Base-by-base conservation (phyloP, 2,329 filamentous ascomycete species). In the Didymella exigua region DNA sequence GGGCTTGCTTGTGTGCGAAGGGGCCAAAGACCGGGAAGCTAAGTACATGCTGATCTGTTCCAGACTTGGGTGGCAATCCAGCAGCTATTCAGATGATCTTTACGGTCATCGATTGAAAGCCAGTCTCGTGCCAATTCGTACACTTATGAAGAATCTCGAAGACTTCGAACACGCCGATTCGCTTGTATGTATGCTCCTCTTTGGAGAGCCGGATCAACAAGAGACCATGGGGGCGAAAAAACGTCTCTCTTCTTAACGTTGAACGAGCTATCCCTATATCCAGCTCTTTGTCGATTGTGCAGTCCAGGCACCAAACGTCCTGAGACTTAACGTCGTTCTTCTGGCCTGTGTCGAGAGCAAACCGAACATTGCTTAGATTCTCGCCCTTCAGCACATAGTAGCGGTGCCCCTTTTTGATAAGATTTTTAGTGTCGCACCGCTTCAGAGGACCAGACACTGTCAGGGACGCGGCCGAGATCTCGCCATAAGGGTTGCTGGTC, bases 401-500 rank as follows among this genome's bases (percentile, higher is more conserved):
- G 3, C 53, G 24, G 6, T 27, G 34, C 7, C 47, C 53, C n/a
- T 51, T 51, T 11, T 54, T 49, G 13, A 47, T 34, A 5, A 56
- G n/a, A 8, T 47, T 14, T 11, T 11, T 42, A 14, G 47, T 43
- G 14, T 14, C n/a, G 18, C 37, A 47, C n/a, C 11, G 26, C 13
- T 52, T 52, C 2, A 52, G 27, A 8, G 54, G 54, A 1, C 54
- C 54, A n/a, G 48, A 44, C 5, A 52, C 33, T 34, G 23, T 33
- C n/a, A 51, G 27, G 2, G 19, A 37, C 8, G 42, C 53, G 4
- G 47, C 21, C 29, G 31, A 51, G 19, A 56, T 40, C 43, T 56
- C 53, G 13, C 48, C 47, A 19, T 38, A 56, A 5, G 48, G 53
- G 7, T 56, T 56, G 19, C 46, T 55, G 14, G 41, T 56, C 16